Evolutionary conservation across 768 basidiomycete species (phyloP), one percentile per base, ranked within the genome.

Genomic region (Hygrocybe punicea): DNA sequence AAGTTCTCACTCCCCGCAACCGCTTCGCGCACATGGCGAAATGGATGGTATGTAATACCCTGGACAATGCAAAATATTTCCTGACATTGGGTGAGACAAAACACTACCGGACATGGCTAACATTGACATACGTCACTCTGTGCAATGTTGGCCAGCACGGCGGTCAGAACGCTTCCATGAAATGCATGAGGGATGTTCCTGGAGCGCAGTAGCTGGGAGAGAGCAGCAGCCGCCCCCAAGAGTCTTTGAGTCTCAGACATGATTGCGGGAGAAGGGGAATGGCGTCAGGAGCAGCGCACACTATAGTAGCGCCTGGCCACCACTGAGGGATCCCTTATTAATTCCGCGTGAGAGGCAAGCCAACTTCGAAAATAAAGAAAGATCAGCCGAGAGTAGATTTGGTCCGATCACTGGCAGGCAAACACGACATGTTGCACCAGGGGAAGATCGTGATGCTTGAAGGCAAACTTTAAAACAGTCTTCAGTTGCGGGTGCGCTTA

Each of bases 61-160:
- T 92, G 86, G 59, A 91, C 89, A 67, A 93, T 85, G 69, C 91
- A 93, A 60, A 79, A 85, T 53, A 93, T 87, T 72, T 93, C 91
- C 91, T 93, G 70, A 5, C 46, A 23, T 35, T 40, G 24, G 16
- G 37, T 69, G 57, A 66, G 63, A 24, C 55, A 24, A 14, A 11
- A 6, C n/a, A 57, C 36, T 10, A 48, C 25, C 6, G 24, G 34
- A 10, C 14, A 33, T n/a, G 13, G 25, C 9, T n/a, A 53, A 21
- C 45, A 56, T 35, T 57, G 33, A 78, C 83, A 57, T 65, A 86
- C 91, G 67, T 91, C 85, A 60, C 84, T 78, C 42, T 84, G 81
- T 42, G 84, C 76, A 63, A 73, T 79, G 62, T 84, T 84, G 37
- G 87, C 80, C 48, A 93, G 78, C 35, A 86, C 73, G 23, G 91